Base-by-base conservation (phyloP, 371 early-diverging fungal species). In the Mucor mucedo region DNA sequence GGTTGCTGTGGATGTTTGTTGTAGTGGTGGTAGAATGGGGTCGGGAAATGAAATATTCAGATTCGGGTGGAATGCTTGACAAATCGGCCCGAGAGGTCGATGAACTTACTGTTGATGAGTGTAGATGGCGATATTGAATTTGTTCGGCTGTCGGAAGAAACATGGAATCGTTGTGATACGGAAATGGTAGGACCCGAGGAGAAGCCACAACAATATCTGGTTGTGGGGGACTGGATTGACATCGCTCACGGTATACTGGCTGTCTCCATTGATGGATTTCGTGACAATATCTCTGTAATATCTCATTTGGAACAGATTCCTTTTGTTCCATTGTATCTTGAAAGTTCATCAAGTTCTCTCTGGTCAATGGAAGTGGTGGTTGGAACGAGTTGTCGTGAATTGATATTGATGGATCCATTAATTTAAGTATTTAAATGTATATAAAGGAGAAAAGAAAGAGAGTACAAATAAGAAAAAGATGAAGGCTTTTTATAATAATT, bases 161-260 rank as follows among this genome's bases (percentile, higher is more conserved):
- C 28, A 69, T 58, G 4, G 70, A 69, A 42, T 76, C 80, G 42
- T 79, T 79, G 60, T 79, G 80, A 56, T 79, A 79, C 21, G 80
- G 80, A 52, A 79, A 79, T 9, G 76, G 69, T 9, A 76, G 59
- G 62, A 63, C 3, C 32, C 66, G 56, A 33, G 75, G 75, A 2
- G 75, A 66, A 55, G 63, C 69, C 52, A 72, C 61, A 10, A 72
- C 63, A 13, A 49, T 27, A 52, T 72, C 73, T 33, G 21, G n/a
- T 58, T 48, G 58, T 21, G 59, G 60, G 14, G 55, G 50, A 6
- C 58, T 54, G 6, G 55, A 59, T 27, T 58, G 55, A 30, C 32
- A 53, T 16, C 52, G 52, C 5, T 35, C 52, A 28, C 21, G 44
- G 6, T 30, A 30, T 10, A 57, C 49, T 14, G 50, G 62, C 10